Evolutionary conservation across 495 filamentous ascomycete genomes (phyloP).

Genomic region (Hypoxylon fragiforme): DNA sequence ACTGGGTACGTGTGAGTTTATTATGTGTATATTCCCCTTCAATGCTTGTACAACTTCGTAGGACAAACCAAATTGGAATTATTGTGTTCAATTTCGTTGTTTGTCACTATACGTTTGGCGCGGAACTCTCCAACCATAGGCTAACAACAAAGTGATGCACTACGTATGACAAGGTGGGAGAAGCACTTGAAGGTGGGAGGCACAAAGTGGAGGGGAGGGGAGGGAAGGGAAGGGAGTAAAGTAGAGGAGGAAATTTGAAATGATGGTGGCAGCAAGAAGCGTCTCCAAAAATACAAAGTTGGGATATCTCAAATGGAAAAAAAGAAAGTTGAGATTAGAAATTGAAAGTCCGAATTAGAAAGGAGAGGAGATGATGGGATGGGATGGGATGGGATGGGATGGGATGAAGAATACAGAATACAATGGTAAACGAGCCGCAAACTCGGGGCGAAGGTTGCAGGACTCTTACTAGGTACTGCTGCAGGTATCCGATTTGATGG

Average conservation of each 20-base stretch:
- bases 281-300: constrained; percentile 5
- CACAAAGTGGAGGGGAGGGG: too few relatives aligned
- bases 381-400: not conserved
- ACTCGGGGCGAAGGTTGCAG: constrained; percentile 16
- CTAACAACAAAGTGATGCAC: constrained; percentile 32
- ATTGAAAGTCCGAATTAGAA: too few relatives aligned
- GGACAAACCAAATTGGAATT: constrained; percentile 1
- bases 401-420: constrained; percentile 13
- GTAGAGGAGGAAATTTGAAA: constrained; percentile 5
- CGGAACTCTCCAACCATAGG: constrained; percentile 17
- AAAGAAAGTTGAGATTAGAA: too few relatives aligned
- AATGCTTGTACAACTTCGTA: too few relatives aligned
- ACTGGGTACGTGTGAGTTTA: constrained; percentile 6
- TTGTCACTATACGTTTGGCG: constrained; percentile 24
- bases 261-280: constrained; percentile 15
- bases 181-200: too few relatives aligned
- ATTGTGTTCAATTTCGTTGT: too few relatives aligned
- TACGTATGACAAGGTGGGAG: constrained; percentile 19
- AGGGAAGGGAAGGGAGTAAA: constrained; percentile 26
- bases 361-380: not conserved
- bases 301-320: too few relatives aligned
- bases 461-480: constrained; percentile 11
- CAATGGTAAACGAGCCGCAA: constrained; percentile 25
- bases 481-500: constrained; percentile 9
- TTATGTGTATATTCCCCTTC: too few relatives aligned